Base-by-base conservation (phyloP, 148 eudicot genomes). In the Silene latifolia region DNA sequence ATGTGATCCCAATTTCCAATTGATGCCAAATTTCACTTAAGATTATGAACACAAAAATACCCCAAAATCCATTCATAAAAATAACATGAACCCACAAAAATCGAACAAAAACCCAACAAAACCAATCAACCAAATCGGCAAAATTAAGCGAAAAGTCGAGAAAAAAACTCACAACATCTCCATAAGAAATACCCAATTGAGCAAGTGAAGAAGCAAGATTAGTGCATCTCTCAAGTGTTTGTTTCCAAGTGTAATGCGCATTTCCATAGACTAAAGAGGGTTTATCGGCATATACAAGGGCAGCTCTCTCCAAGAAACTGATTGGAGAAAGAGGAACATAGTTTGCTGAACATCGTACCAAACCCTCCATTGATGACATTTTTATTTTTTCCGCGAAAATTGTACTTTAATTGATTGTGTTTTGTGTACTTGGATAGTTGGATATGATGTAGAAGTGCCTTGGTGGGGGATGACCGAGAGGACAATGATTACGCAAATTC, bases 271-370 rank as follows among this genome's bases (percentile, higher is more conserved):
- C 35, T 6, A 88, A 21, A 3, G 94, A 88, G 15, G 71, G 72
- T 23, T 58, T 70, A 9, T 85, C 86, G 0, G 81, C 72, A 63
- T 85, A 83, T 13, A 88, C 91, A 5, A 77, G 44, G 4, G 86
- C 81, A 0, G 94, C 80, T 64, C 89, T 59, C 80, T 88, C 85
- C 19, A 88, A 67, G 81, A 90, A 90, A 77, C 86, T 86, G 71
- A 90, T 86, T 0, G 94, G 91, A 32, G 88, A 62, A 20, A 90
- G 75, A 4, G 89, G 80, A 0, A 82, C 82, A 54, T 64, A 73
- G 44, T 90, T 86, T 24, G 88, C 92, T 5, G 72, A 23, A 69
- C 88, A 82, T 11, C 69, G 75, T 23, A 84, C 68, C 62, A 81
- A 17, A 0, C 89, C 88, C 72, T 86, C 89, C 85, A 84, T 81